Evolutionary conservation across 257 asterid species (phyloP).

Genomic region (Cordia subcordata): DNA sequence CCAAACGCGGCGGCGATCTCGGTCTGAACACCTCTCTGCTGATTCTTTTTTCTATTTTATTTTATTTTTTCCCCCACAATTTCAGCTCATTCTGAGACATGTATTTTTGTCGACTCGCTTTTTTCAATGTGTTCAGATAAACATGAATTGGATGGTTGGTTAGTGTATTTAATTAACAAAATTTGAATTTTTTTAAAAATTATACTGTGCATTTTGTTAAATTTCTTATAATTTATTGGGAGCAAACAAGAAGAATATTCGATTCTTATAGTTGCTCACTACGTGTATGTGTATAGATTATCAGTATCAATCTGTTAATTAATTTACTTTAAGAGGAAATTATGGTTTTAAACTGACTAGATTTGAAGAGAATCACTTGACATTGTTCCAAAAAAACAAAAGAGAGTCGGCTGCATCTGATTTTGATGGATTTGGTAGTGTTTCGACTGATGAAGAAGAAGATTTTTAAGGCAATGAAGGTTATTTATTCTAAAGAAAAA

Average conservation of each 20-base stretch:
- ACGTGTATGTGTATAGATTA: too few relatives aligned
- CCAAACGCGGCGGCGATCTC: conserved; percentile 96
- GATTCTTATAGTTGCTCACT: too few relatives aligned
- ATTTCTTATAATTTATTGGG: too few relatives aligned
- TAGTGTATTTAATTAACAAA: not conserved
- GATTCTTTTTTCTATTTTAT: not conserved
- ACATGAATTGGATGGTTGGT: not conserved
- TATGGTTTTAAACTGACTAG: not conserved
- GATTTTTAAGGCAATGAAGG: not conserved
- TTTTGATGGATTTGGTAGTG: not conserved
- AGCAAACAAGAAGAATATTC: too few relatives aligned
- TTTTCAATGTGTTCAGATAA: too few relatives aligned
- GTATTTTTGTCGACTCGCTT: not conserved
- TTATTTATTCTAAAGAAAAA: too few relatives aligned
- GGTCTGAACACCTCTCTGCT: conserved; percentile 39
- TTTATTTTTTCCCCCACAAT: not conserved
- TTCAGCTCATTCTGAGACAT: not conserved
- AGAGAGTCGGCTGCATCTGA: not conserved
- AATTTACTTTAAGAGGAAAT: too few relatives aligned
- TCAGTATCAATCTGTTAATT: not conserved
- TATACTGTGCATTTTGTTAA: not conserved
- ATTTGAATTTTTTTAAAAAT: not conserved
- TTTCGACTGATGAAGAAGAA: not conserved
- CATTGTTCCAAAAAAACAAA: not conserved
- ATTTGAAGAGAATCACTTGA: not conserved